These are phyloP conservation scores for Sphaerulina populicola DNA, from an alignment of 2,329 filamentous ascomycete species.

Conservation along the genomic window DNA sequence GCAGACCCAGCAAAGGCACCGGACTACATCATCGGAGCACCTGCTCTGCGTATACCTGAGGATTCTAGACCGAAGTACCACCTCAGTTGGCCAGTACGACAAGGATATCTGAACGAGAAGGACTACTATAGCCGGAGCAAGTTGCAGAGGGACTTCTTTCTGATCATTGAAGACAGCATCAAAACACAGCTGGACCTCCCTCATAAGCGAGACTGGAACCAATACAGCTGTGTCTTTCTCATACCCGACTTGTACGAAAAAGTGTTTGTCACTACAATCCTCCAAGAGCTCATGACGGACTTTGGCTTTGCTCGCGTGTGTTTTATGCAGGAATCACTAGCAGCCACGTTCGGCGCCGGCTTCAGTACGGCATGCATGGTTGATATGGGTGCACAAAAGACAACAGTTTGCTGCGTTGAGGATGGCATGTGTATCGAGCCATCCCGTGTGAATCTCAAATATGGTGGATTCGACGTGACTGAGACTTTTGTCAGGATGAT, in stretches of 20 bases:
- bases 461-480: constrained; percentile 84
- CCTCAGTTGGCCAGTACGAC: constrained; percentile 81
- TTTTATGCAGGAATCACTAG: constrained; percentile 93
- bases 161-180: constrained; percentile 77
- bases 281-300: constrained; percentile 79
- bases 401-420: constrained; percentile 91
- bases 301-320: constrained; percentile 84
- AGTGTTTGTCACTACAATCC: constrained; percentile 72
- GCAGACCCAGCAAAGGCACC: constrained; percentile 53
- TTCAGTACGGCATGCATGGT: constrained; percentile 92
- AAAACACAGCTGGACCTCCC: constrained; percentile 72
- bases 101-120: constrained; percentile 82
- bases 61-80: constrained; percentile 82
- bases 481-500: constrained; percentile 97
- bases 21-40: constrained; percentile 70
- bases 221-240: constrained; percentile 94
- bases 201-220: constrained; percentile 70
- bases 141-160: constrained; percentile 77
- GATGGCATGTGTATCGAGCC: constrained; percentile 93
- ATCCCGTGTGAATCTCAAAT: constrained; percentile 90
- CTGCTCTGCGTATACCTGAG: constrained; percentile 80
- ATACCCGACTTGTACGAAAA: constrained; percentile 97
- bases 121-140: constrained; percentile 75
- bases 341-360: constrained; percentile 87
- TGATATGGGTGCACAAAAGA: constrained; percentile 94